Percentiles rank a stretch among this genome's conserved stretches.
Conservation (phyloP, 2,329 filamentous ascomycete species). For the Zymoseptoria brevis region DNA sequence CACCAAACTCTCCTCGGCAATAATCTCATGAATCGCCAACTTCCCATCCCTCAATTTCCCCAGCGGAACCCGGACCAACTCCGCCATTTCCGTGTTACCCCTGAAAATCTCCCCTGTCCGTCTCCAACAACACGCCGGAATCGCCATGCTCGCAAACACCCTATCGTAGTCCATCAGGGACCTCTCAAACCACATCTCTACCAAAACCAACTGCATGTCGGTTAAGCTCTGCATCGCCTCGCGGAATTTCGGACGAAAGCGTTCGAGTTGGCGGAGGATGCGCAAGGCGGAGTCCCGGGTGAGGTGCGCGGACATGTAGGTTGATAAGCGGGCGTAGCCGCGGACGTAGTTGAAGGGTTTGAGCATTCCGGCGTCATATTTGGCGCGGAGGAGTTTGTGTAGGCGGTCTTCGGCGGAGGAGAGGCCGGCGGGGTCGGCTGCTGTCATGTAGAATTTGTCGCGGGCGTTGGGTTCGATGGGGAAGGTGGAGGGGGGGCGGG, state of each 20-base stretch:
- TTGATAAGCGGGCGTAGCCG: constrained; percentile 77
- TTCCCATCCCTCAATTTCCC: constrained; percentile 88
- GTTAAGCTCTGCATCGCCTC: constrained; percentile 89
- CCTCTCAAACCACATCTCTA: constrained; percentile 99
- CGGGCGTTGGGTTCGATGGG: constrained; percentile 60
- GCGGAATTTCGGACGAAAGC: constrained; percentile 89
- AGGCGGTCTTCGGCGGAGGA: constrained; percentile 87
- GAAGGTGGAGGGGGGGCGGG: constrained; percentile 53
- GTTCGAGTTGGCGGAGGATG: constrained; percentile 82
- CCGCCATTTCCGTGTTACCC: constrained; percentile 97
- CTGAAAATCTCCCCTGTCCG: constrained; percentile 94
- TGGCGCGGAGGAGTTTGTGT: constrained; percentile 86
- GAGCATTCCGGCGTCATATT: constrained; percentile 89
- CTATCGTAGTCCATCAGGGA: constrained; percentile 97
- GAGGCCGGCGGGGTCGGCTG: constrained; percentile 84
- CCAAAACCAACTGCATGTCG: constrained; percentile 86
- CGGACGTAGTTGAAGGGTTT: constrained; percentile 99
- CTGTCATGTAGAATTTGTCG: constrained; percentile 90
- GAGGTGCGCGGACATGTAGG: constrained; percentile 87
- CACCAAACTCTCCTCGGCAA: constrained; percentile 89
- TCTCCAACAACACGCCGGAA: constrained; percentile 95
- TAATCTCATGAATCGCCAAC: constrained; percentile 88
- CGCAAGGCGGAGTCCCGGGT: constrained; percentile 76
- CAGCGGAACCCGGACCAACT: constrained; percentile 86
- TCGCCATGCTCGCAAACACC: constrained; percentile 97